A percentile compares a stretch with the other conserved stretches of the same genome.
Evolutionary conservation across 768 basidiomycete species (phyloP).

Genomic region (Amanita rubescens): DNA sequence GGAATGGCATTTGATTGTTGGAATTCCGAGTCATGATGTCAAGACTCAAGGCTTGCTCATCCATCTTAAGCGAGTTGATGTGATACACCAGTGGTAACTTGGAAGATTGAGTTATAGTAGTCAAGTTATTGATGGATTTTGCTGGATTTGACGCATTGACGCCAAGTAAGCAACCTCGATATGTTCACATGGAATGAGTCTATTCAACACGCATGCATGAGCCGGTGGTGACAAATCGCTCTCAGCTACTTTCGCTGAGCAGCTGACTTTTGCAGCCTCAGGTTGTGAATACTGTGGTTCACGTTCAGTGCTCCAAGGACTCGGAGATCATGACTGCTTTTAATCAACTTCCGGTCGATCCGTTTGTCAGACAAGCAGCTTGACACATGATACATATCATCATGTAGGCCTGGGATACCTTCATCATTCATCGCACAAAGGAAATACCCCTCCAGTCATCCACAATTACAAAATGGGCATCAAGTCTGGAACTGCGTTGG

Average conservation of each 20-base stretch:
- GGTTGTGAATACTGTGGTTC: not conserved
- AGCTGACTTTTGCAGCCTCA: not conserved
- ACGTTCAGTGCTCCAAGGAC: not conserved
- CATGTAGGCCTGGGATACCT: not conserved
- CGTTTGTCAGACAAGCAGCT: not conserved
- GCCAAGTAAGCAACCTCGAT: too few relatives aligned
- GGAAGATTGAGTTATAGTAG: too few relatives aligned
- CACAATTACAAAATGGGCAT: not conserved
- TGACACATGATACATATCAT: too few relatives aligned
- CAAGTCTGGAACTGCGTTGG: conserved; percentile 40
- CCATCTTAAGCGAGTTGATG: too few relatives aligned
- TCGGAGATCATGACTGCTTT: not conserved
- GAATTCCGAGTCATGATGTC: too few relatives aligned
- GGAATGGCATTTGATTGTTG: too few relatives aligned
- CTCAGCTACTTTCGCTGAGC: not conserved
- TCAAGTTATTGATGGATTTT: too few relatives aligned
- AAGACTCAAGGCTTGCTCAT: too few relatives aligned
- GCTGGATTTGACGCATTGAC: too few relatives aligned
- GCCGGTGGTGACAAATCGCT: conserved; percentile 1
- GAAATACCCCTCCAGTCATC: not conserved
- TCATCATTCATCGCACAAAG: not conserved
- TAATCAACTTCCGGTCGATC: not conserved
- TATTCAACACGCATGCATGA: conserved; percentile 5
- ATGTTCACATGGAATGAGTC: too few relatives aligned
- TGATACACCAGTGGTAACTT: too few relatives aligned